phyloP scores from a whole-genome alignment of 345 rosid species.

The Psidium friedrichsthalianum region DNA sequence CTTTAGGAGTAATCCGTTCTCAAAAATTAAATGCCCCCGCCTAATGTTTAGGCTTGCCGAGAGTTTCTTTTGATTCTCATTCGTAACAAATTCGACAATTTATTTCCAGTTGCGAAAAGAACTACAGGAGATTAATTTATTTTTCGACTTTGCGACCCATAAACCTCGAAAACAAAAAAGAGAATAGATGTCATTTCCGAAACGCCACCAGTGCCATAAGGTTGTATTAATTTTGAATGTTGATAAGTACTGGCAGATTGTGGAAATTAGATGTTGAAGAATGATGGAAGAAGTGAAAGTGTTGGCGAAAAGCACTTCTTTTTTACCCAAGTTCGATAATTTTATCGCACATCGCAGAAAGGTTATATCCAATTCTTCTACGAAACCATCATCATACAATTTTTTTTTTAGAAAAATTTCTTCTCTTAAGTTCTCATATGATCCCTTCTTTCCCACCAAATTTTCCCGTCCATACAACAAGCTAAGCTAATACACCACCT shows the following conservation, averaged over 20 bases:
- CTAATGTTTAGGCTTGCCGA: background rate
- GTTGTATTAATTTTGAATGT: background rate
- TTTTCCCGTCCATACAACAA: background rate
- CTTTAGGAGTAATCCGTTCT: background rate
- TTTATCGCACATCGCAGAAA: background rate
- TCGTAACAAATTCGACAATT: background rate
- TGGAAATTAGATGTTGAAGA: background rate
- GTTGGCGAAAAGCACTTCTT: background rate
- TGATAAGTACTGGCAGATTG: background rate
- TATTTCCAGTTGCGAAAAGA: background rate
- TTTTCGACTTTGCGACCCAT: background rate
- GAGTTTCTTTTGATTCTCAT: background rate
- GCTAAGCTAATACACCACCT: background rate
- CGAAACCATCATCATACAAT: background rate
- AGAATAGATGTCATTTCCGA: no score
- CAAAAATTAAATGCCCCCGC: background rate
- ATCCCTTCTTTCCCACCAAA: background rate
- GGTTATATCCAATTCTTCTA: background rate
- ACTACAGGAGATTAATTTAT: background rate
- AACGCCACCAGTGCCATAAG: background rate
- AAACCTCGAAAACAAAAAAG: no score
- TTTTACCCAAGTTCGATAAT: background rate
- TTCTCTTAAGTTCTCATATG: background rate
- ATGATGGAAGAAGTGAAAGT: background rate
- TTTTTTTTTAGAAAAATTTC: background rate